These are phyloP conservation scores for Leucoagaricus sp. DNA, from an alignment of 1,284 basidiomycete genomes.

Conservation along the genomic window DNA sequence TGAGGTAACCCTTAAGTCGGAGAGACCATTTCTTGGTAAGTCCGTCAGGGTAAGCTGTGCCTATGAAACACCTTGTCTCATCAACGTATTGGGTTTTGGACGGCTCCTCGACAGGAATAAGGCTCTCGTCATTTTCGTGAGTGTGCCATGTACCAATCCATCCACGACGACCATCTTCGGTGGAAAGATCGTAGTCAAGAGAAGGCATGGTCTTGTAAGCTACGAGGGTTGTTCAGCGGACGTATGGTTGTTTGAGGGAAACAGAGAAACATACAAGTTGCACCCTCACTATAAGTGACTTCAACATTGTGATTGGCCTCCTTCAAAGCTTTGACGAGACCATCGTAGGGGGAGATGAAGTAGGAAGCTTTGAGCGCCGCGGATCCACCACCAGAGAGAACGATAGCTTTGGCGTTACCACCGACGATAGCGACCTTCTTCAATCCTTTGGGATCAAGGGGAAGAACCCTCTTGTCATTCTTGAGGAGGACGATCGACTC, in stretches of 20 bases:
- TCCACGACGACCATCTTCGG: slow-evolving; percentile 56
- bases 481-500: slow-evolving; percentile 76
- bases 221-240: slow-evolving; percentile 23
- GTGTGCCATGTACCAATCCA: slow-evolving; percentile 65
- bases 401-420: slow-evolving; percentile 68
- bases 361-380: slow-evolving; percentile 75
- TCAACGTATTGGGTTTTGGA: slow-evolving; percentile 51
- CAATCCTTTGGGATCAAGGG: slow-evolving; percentile 50
- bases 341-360: slow-evolving; percentile 72
- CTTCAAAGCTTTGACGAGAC: slow-evolving; percentile 54
- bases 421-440: slow-evolving; percentile 79
- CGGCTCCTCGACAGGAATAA: slow-evolving; percentile 46
- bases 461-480: slow-evolving; percentile 64
- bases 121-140: slow-evolving; percentile 59
- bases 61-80: slow-evolving; percentile 70
- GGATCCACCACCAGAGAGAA: slow-evolving; percentile 76
- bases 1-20: slow-evolving; percentile 58
- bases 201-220: slow-evolving; percentile 64
- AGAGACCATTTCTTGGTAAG: slow-evolving; percentile 65
- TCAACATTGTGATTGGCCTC: slow-evolving; percentile 46
- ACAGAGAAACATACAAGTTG: slow-evolving; percentile 42
- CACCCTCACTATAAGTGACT: slow-evolving; percentile 65
- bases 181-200: slow-evolving; percentile 64
- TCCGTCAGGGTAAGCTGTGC: slow-evolving; percentile 49
- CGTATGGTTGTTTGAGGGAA: background rate